Percentiles rank a stretch among this genome's conserved stretches.
phyloP scores from a whole-genome alignment of 306 rosid species.

The Acmispon strigosus region DNA sequence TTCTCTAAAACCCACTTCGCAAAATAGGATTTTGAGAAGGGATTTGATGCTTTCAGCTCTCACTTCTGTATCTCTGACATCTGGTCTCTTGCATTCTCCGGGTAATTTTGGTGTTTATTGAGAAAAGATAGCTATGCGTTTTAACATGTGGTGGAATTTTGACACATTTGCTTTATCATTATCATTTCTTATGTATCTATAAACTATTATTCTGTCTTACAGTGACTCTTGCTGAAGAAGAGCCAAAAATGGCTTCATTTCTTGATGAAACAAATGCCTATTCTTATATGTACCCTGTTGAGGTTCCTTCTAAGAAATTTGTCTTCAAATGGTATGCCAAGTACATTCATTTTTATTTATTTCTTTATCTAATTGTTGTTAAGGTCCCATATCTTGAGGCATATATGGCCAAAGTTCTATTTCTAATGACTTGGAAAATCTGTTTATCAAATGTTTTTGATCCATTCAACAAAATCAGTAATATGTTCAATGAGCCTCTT shows the following conservation, averaged over 20 bases:
- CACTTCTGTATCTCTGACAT: conserved; percentile 39
- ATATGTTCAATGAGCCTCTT: background rate
- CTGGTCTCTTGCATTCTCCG: conserved; percentile 18
- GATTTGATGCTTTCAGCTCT: conserved; percentile 56
- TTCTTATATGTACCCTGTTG: conserved; percentile 72
- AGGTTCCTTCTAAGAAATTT: conserved; percentile 62
- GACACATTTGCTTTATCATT: conserved; percentile 9
- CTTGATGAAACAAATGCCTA: conserved; percentile 71
- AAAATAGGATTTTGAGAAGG: conserved; percentile 46
- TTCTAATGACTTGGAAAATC: background rate
- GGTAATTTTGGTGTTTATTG: background rate
- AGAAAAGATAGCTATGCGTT: background rate
- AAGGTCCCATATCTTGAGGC: background rate
- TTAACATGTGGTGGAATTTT: background rate
- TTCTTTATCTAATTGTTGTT: background rate
- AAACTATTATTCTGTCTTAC: conserved; percentile 23
- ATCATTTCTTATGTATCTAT: background rate
- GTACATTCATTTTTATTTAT: background rate
- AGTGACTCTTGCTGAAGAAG: conserved; percentile 66
- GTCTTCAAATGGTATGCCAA: conserved; percentile 70
- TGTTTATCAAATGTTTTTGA: background rate
- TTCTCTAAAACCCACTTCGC: conserved; percentile 38
- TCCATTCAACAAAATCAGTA: background rate
- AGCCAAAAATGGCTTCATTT: conserved; percentile 54
- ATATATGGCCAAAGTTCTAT: background rate